A percentile compares a stretch with the other conserved stretches of the same genome.
phyloP scores from a whole-genome alignment of 495 filamentous ascomycete genomes.

The Penicillium paradoxum region DNA sequence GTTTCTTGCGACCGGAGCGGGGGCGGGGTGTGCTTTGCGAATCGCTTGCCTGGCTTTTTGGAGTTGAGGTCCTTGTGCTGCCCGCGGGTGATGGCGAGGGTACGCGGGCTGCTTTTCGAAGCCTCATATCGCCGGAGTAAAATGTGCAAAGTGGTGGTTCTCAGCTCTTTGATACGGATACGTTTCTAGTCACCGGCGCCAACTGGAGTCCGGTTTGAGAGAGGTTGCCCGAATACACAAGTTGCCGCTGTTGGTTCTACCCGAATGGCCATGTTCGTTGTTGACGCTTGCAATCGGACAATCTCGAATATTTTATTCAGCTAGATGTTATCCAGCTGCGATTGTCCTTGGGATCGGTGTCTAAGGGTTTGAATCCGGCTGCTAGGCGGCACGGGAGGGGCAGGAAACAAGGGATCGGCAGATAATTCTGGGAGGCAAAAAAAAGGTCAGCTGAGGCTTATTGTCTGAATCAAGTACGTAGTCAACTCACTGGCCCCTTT shows the following conservation, averaged over 20 bases:
- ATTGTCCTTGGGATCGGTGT: neutral
- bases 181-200: slow-evolving; percentile 23
- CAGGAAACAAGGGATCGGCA: slow-evolving; percentile 1
- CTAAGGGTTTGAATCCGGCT: neutral
- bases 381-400: neutral
- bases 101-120: slow-evolving; percentile 14
- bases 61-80: slow-evolving; percentile 12
- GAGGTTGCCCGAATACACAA: slow-evolving; percentile 14
- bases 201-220: slow-evolving; percentile 10
- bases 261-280: slow-evolving; percentile 27
- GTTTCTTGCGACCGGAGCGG: slow-evolving; percentile 18
- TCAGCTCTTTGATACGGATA: neutral
- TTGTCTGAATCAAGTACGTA: neutral
- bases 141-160: neutral
- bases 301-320: neutral
- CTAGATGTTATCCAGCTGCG: neutral
- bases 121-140: slow-evolving; percentile 14
- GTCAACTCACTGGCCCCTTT: neutral
- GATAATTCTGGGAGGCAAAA: neutral
- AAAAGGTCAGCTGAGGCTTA: neutral
- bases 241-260: slow-evolving; percentile 10
- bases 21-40: slow-evolving; percentile 15
- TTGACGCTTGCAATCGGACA: neutral
- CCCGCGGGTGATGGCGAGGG: slow-evolving; percentile 11
- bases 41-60: slow-evolving; percentile 19